These are phyloP conservation scores for Phialophora expanda DNA, from an alignment of 2,329 filamentous ascomycete genomes.

Conservation along the genomic window DNA sequence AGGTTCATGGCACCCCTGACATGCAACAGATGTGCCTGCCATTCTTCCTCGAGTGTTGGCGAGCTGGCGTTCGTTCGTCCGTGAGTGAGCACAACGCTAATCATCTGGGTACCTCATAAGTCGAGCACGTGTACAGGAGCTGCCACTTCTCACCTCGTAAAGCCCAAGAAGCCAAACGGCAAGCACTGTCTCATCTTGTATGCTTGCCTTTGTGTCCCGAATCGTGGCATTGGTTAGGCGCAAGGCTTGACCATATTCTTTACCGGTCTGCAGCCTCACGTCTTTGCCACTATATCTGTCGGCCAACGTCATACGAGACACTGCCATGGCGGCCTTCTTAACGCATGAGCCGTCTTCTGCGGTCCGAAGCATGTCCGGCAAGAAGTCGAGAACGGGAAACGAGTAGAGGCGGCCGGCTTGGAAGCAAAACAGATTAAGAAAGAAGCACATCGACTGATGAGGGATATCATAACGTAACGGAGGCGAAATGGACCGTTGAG, in stretches of 20 bases:
- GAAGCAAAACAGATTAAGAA: slow-evolving; percentile 38
- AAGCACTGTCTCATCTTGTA: slow-evolving; percentile 37
- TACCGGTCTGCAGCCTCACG: slow-evolving; percentile 33
- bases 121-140: not conserved
- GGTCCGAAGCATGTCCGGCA: slow-evolving; percentile 32
- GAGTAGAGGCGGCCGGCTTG: slow-evolving; percentile 36
- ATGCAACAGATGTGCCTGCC: slow-evolving; percentile 37
- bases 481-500: slow-evolving; percentile 27
- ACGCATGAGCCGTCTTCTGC: slow-evolving; percentile 28
- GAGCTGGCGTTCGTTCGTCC: slow-evolving; percentile 22
- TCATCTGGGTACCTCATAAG: slow-evolving; percentile 22
- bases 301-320: slow-evolving; percentile 38
- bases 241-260: slow-evolving; percentile 36
- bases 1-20: slow-evolving; percentile 38
- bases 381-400: slow-evolving; percentile 38
- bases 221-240: slow-evolving; percentile 31
- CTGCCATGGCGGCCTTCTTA: slow-evolving; percentile 33
- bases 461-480: slow-evolving; percentile 37
- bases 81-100: slow-evolving; percentile 35
- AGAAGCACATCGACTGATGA: slow-evolving; percentile 39
- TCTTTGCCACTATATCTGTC: slow-evolving; percentile 38
- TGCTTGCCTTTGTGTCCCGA: slow-evolving; percentile 27
- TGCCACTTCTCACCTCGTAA: slow-evolving; percentile 33
- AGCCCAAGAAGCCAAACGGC: slow-evolving; percentile 38
- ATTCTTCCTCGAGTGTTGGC: slow-evolving; percentile 33